These are phyloP conservation scores for Boletellus deceptivus DNA, from an alignment of 1,284 basidiomycete species.

Conservation along the genomic window DNA sequence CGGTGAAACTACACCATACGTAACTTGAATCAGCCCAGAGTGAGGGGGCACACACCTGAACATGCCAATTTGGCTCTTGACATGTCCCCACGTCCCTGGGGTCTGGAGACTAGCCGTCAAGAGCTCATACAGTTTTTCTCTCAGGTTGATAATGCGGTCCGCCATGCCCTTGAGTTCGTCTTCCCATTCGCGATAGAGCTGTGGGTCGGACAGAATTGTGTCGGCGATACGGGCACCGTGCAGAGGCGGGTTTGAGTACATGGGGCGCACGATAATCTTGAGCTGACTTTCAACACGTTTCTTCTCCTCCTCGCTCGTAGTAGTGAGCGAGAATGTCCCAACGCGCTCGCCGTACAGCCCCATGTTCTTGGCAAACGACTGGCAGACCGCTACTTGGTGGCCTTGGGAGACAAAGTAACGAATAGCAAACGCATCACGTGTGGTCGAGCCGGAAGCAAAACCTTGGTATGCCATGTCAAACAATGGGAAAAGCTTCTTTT, in stretches of 20 bases:
- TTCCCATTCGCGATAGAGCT: conserved; percentile 88
- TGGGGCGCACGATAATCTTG: conserved; percentile 95
- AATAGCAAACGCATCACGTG: conserved; percentile 91
- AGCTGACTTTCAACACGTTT: conserved; percentile 90
- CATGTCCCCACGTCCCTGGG: conserved; percentile 94
- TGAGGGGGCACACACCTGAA: conserved; percentile 58
- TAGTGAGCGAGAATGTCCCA: conserved; percentile 89
- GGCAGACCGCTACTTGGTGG: conserved; percentile 83
- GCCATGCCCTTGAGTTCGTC: conserved; percentile 94
- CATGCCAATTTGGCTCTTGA: conserved; percentile 96
- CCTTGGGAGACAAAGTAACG: conserved; percentile 92
- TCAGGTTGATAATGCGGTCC: conserved; percentile 94
- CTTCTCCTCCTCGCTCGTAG: conserved; percentile 75
- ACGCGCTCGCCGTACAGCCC: conserved; percentile 97
- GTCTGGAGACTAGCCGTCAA: conserved; percentile 83
- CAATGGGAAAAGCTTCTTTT: conserved; percentile 89
- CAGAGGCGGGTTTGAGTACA: conserved; percentile 98
- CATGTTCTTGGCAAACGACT: conserved; percentile 99
- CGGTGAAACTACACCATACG: conserved; percentile 69
- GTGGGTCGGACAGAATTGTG: conserved; percentile 75
- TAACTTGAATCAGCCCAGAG: conserved; percentile 1
- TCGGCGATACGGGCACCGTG: conserved; percentile 93
- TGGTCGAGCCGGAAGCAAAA: conserved; percentile 87
- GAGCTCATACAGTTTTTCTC: conserved; percentile 78
- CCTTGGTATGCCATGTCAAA: conserved; percentile 99